Evolutionary conservation across 1,284 basidiomycete genomes (phyloP).

Genomic region (Sutorius eximius): DNA sequence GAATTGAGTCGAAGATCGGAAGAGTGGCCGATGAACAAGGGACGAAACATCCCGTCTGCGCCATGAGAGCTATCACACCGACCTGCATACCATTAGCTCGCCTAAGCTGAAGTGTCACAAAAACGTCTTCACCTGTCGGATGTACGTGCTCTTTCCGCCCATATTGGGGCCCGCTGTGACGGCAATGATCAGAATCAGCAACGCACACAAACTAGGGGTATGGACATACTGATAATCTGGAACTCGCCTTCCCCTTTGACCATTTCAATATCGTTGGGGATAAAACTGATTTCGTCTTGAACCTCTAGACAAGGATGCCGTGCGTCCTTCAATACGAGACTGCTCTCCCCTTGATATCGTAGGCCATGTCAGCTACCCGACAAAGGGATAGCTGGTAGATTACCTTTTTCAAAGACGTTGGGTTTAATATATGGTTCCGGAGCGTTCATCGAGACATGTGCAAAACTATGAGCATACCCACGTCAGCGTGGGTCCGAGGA

Average conservation of each 20-base stretch:
- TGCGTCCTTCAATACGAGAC: slow-evolving; percentile 76
- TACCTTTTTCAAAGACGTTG: slow-evolving; percentile 69
- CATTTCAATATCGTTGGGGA: slow-evolving; percentile 93
- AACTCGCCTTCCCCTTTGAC: slow-evolving; percentile 85
- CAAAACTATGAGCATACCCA: slow-evolving; percentile 58
- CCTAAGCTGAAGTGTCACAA: background rate
- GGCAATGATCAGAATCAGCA: slow-evolving; percentile 3
- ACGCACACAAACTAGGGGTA: background rate
- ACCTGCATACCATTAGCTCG: slow-evolving; percentile 47
- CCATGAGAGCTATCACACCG: slow-evolving; percentile 94
- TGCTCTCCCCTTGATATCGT: slow-evolving; percentile 61
- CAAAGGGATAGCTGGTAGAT: background rate
- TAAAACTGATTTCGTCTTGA: slow-evolving; percentile 94
- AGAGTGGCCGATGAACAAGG: slow-evolving; percentile 86
- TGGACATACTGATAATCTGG: slow-evolving; percentile 74
- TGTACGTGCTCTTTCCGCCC: slow-evolving; percentile 95
- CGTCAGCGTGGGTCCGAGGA: background rate
- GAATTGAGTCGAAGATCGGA: slow-evolving; percentile 94
- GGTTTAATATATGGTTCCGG: slow-evolving; percentile 90
- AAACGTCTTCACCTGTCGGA: slow-evolving; percentile 60
- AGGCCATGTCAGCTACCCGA: background rate
- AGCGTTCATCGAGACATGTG: slow-evolving; percentile 86
- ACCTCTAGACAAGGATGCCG: slow-evolving; percentile 97
- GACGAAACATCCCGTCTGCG: slow-evolving; percentile 94
- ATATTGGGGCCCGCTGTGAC: slow-evolving; percentile 87